Evolutionary conservation across 345 rosid genomes (phyloP).

Genomic region (Rhizophora mangle): DNA sequence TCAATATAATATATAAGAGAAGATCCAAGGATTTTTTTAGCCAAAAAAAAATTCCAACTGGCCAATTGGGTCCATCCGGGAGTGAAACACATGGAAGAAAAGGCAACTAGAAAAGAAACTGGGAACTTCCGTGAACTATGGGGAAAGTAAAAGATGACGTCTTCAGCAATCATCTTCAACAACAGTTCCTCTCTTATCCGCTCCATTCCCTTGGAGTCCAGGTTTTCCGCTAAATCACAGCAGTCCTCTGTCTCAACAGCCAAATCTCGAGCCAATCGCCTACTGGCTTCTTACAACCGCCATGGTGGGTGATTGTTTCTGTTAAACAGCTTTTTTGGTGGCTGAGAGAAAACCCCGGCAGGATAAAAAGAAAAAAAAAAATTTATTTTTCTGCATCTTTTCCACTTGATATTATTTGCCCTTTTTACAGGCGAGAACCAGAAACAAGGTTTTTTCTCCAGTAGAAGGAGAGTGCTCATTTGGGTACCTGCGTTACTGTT

Average conservation of each 20-base stretch:
- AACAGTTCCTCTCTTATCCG: slow-evolving; percentile 7
- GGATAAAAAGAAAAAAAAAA: too few relatives aligned
- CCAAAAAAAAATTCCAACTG: too few relatives aligned
- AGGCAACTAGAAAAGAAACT: too few relatives aligned
- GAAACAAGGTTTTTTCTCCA: slow-evolving; percentile 13
- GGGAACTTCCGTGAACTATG: too few relatives aligned
- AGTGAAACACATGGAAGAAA: too few relatives aligned
- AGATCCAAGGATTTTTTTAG: too few relatives aligned
- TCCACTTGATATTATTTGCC: neutral
- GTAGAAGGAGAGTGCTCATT: slow-evolving; percentile 45
- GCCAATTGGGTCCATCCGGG: too few relatives aligned
- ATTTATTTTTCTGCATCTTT: neutral
- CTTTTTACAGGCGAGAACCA: slow-evolving; percentile 23
- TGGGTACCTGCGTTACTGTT: slow-evolving; percentile 47
- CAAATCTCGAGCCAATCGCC: slow-evolving; percentile 21
- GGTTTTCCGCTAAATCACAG: slow-evolving; percentile 41
- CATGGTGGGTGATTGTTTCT: slow-evolving; percentile 8
- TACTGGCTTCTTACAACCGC: slow-evolving; percentile 11
- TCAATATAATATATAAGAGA: too few relatives aligned
- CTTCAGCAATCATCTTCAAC: slow-evolving; percentile 10
- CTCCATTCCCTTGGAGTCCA: slow-evolving; percentile 22
- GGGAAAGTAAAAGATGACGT: slow-evolving; percentile 11
- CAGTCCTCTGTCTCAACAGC: slow-evolving; percentile 22
- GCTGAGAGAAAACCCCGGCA: too few relatives aligned
- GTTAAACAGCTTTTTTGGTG: slow-evolving; percentile 18